Evolutionary conservation across 805 yeast genomes (phyloP).

Genomic region (Lipomyces sp.): DNA sequence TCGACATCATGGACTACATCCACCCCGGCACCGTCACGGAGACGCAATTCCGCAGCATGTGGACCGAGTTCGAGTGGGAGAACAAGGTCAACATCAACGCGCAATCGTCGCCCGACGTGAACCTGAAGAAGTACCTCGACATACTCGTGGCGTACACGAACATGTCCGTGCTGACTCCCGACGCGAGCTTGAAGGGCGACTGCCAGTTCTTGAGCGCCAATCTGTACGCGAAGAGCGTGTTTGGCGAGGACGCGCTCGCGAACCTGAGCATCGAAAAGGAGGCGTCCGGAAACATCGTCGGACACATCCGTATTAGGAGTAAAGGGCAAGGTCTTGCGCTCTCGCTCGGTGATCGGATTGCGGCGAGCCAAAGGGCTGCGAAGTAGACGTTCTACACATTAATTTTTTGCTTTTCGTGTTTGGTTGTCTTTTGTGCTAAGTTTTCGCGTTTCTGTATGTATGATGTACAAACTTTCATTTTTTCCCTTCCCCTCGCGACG

Average conservation of each 20-base stretch:
- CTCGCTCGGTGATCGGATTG: slow-evolving; percentile 90
- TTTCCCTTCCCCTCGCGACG: too few species aligned
- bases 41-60: slow-evolving; percentile 89
- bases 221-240: slow-evolving; percentile 83
- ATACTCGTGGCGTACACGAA: slow-evolving; percentile 78
- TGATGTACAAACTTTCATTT: too few species aligned
- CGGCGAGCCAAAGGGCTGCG: slow-evolving; percentile 43
- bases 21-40: slow-evolving; percentile 92
- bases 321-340: slow-evolving; percentile 97
- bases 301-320: slow-evolving; percentile 93
- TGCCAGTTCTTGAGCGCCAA: slow-evolving; percentile 93
- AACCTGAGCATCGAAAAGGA: slow-evolving; percentile 88
- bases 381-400: too few species aligned
- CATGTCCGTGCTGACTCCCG: slow-evolving; percentile 90
- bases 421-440: too few species aligned
- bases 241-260: slow-evolving; percentile 97
- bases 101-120: slow-evolving; percentile 40
- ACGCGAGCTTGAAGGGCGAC: slow-evolving; percentile 63
- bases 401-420: too few species aligned
- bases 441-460: too few species aligned
- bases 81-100: slow-evolving; percentile 78
- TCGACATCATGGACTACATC: slow-evolving; percentile 95
- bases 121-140: slow-evolving; percentile 74
- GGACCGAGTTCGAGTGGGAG: slow-evolving; percentile 99
- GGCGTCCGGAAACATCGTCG: slow-evolving; percentile 70